Base-by-base conservation (phyloP, 352 stramenopile species). In the Plasmopara muralis region DNA sequence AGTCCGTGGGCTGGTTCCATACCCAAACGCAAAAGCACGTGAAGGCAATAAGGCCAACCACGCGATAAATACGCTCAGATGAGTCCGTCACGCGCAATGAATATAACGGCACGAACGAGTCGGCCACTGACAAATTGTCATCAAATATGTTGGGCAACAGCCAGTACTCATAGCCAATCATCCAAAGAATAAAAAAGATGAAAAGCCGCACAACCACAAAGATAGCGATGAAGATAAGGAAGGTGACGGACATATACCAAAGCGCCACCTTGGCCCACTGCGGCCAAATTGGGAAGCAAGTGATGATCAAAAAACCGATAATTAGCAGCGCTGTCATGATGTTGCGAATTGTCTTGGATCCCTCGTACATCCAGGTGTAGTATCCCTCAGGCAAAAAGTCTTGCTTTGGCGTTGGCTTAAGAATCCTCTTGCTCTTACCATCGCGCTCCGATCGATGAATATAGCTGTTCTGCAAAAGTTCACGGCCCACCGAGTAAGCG, bases 331-430 rank as follows among this genome's bases (percentile, higher is more conserved):
- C 93, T 49, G 96, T 99, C 74, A 99, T 89, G 14, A 99, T 74
- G 77, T 99, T 97, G 63, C 93, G 93, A 57, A 98, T 77, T 46
- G 95, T 98, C 81, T 98, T 98, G 37, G 97, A 90, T 28, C 96
- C 96, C 50, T 98, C 89, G 72, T 98, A 99, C 72, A 99, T 97
- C 96, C 96, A 99, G 43, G 95, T 98, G 75, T 98, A 99, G 72
- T 98, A 99, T 14, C 95, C 95, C 10, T 97, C 90, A 37, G 96
- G 86, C 10, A 94, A 74, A 64, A 99, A 99, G 52, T 97, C 89
- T 47, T 95, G 89, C 57, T 86, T 87, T 14, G 69, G 57, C 12
- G 71, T 78, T 6, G 86, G 86, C 30, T 83, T 83, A n/a, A 95
- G 68, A 30, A 93, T 43, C 64, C 91, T 92, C 52, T 85, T 83